phyloP scores from a whole-genome alignment of 2,329 filamentous ascomycete genomes.

The Orbilia brochopaga region DNA sequence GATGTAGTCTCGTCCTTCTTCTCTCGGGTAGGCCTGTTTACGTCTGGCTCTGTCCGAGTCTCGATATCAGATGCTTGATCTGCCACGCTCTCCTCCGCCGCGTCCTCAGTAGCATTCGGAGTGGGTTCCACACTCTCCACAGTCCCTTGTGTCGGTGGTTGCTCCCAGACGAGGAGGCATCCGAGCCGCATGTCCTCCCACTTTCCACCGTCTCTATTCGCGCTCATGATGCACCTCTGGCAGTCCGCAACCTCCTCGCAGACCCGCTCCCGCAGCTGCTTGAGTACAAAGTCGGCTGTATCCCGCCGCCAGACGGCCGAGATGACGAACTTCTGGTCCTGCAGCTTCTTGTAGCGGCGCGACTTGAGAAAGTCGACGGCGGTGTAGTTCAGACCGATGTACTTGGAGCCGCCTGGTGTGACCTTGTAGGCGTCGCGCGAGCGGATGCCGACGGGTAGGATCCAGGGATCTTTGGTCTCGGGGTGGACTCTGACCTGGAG shows the following conservation, averaged over 20 bases:
- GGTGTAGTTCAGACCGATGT: conserved; percentile 26
- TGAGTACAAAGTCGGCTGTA: conserved; percentile 65
- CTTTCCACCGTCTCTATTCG: conserved; percentile 45
- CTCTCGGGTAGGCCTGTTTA: background rate
- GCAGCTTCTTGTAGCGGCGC: conserved; percentile 49
- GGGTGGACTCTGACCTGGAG: conserved; percentile 51
- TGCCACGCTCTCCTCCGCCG: background rate
- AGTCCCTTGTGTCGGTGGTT: conserved; percentile 24
- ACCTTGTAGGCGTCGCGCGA: conserved; percentile 11
- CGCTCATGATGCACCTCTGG: conserved; percentile 39
- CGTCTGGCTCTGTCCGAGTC: background rate
- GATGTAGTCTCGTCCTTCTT: background rate
- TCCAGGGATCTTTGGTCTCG: conserved; percentile 51
- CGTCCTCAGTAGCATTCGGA: background rate
- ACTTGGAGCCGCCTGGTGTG: conserved; percentile 32
- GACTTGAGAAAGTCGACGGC: conserved; percentile 22
- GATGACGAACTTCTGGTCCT: conserved; percentile 33
- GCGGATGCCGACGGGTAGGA: conserved; percentile 52
- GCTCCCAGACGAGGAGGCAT: conserved; percentile 53
- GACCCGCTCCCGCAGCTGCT: conserved; percentile 62
- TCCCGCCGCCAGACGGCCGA: conserved; percentile 62
- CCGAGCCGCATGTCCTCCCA: conserved; percentile 46
- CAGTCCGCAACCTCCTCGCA: conserved; percentile 60
- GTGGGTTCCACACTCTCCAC: conserved; percentile 8
- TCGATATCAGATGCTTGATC: background rate